Evolutionary conservation across 1,139 yeast genomes (phyloP), one percentile per base, ranked within the genome.

Genomic region (Taphrina communis): DNA sequence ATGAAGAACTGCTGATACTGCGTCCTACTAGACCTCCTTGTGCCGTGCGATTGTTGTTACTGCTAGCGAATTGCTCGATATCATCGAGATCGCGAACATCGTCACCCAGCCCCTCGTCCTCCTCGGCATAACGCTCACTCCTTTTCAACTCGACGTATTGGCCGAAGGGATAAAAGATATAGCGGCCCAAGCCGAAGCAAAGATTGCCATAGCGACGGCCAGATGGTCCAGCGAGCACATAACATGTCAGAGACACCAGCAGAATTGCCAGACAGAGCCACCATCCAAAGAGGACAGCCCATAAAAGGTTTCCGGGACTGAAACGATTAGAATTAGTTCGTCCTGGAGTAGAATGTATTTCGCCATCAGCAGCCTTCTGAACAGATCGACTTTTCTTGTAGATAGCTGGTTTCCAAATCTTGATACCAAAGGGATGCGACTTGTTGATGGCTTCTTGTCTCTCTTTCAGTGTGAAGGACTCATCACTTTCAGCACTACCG

Each of bases 361-460:
- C 99, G 72, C 90, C 91, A 70, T 91, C 96, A 0, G 98, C 98
- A 70, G 92, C 87, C 46, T 88, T 83, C 73, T 96, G 96, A 48
- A 94, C 98, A 0, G 97, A 90, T 75, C 99, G 86, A 72, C 85
- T 85, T 78, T 94, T 94, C 77, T 95, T 94, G 79, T 94, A 94
- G 71, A 94, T 82, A 1, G 99, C 97, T 0, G 99, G 99, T 76
- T 94, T 94, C 99, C 99, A 94, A 74, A 94, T 90, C 77, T 97
- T 89, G 67, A 94, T 92, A 83, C 99, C 99, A 76, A 94, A 94
- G 0, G 99, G 99, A 80, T 95, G 99, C 0, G 98, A 92, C 68
- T 90, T 88, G 76, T 94, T 94, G 77, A 94, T 95, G 3, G 99
- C 99, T 73, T 90, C 92, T 78, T 94, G 99, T 73, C 98, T 86